Base-by-base conservation (phyloP, 495 filamentous ascomycete genomes). In the Durotheca rogersii region DNA sequence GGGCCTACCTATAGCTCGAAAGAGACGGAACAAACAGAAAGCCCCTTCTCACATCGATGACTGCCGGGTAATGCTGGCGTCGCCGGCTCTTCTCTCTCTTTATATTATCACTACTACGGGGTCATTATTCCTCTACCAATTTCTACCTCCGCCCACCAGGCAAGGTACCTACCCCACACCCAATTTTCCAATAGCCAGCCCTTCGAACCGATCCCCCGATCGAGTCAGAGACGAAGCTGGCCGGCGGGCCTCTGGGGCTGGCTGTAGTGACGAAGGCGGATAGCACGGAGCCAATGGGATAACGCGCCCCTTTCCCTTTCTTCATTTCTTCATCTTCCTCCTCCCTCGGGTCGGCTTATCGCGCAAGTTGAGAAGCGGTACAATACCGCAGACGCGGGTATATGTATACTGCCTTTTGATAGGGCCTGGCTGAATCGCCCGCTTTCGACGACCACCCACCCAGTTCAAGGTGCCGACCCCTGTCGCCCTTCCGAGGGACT, bases 191-290 rank as follows among this genome's bases (percentile, higher is more conserved):
- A 51, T 55, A 60, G 48, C 44, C 51, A 47, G 48, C 46, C 40
- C 43, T 54, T 47, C 35, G 35, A 47, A 57, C 42, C 55, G 57
- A 66, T 57, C 57, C 48, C 51, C 55, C 47, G 42, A 54, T 60
- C 58, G 61, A 64, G 64, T 67, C 60, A 67, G 61, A 55, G 56
- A 60, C 57, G 55, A 59, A 66, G 56, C 54, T 58, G 54, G 48
- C 25, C 40, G 33, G 48, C 14, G 36, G 16, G 16, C 1, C 18
- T 40, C 33, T 38, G 43, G 47, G 42, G 27, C 23, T 7, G 41
- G 19, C 44, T 37, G 43, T 43, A 48, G 53, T 23, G 40, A 43
- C 30, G 20, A 29, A 47, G 47, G 48, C 47, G 33, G 48, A 58
- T 35, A 48, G 41, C 30, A 44, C 33, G 25, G 27, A 53, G 39